A percentile compares a stretch with the other conserved stretches of the same genome.
These are phyloP conservation scores for Pseudomassariella vexata DNA, from an alignment of 2,329 filamentous ascomycete species.

Conservation along the genomic window DNA sequence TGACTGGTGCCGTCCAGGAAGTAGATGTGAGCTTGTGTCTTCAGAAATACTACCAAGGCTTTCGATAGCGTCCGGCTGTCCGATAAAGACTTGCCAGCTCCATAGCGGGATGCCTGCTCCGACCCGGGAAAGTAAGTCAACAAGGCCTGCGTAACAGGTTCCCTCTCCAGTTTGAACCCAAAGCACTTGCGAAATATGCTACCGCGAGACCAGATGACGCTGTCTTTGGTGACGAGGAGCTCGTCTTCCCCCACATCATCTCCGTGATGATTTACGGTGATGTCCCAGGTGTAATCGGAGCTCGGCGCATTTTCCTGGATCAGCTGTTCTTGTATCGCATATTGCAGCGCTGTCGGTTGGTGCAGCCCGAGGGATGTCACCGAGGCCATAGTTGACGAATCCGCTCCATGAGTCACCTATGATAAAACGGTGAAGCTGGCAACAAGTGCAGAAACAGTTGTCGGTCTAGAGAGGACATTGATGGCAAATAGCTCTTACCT, in stretches of 20 bases:
- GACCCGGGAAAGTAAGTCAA: slow-evolving; percentile 72
- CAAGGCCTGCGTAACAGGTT: slow-evolving; percentile 78
- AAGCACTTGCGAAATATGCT: slow-evolving; percentile 80
- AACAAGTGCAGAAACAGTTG: no score
- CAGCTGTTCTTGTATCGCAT: slow-evolving; percentile 76
- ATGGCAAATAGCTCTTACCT: no score
- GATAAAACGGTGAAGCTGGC: no score
- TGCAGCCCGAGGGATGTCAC: slow-evolving; percentile 89
- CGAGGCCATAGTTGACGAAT: slow-evolving; percentile 63
- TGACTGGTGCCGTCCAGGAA: slow-evolving; percentile 84
- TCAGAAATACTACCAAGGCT: slow-evolving; percentile 85
- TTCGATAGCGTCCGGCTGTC: slow-evolving; percentile 39
- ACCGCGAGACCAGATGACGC: slow-evolving; percentile 85
- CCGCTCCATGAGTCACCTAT: slow-evolving; percentile 18
- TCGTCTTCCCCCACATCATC: slow-evolving; percentile 62
- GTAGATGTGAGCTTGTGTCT: slow-evolving; percentile 88
- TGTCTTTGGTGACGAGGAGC: slow-evolving; percentile 66
- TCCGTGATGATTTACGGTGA: slow-evolving; percentile 36
- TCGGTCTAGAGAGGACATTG: no score
- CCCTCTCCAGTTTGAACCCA: slow-evolving; percentile 80
- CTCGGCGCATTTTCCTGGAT: slow-evolving; percentile 61
- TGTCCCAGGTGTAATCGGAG: slow-evolving; percentile 72
- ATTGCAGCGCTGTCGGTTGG: slow-evolving; percentile 75
- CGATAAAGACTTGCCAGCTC: background rate
- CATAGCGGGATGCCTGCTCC: slow-evolving; percentile 22